Conservation (phyloP, 345 rosid genomes). For the Lenwebbia sp. region DNA sequence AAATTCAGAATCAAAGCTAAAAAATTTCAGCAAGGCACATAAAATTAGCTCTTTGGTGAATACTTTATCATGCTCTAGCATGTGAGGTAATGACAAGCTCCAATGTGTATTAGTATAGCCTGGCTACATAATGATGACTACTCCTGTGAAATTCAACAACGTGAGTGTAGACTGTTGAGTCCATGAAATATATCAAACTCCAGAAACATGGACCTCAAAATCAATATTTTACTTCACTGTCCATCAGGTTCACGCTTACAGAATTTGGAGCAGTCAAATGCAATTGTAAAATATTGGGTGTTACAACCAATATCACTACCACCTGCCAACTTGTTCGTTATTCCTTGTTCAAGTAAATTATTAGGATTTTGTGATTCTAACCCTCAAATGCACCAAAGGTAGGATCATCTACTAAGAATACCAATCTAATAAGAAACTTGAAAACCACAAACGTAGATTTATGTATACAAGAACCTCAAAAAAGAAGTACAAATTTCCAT, state of each 20-base stretch:
- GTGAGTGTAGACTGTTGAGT: neutral
- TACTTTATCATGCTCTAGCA: neutral
- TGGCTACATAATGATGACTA: neutral
- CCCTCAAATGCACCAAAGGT: neutral
- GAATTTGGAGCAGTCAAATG: neutral
- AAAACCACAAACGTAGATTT: neutral
- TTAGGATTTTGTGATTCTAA: neutral
- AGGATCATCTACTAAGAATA: neutral
- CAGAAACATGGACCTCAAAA: neutral
- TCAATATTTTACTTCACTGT: neutral
- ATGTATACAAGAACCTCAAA: neutral
- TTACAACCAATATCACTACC: neutral
- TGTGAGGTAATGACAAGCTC: neutral
- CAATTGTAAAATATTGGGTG: neutral
- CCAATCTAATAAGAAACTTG: neutral
- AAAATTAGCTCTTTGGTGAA: neutral
- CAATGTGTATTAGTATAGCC: neutral
- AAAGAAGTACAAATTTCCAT: neutral
- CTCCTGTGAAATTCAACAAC: neutral
- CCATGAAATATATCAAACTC: neutral
- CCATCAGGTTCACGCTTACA: neutral
- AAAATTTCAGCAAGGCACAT: neutral
- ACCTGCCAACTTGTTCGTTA: neutral
- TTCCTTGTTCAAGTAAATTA: neutral
- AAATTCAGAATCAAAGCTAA: conserved; percentile 9